phyloP scores from a whole-genome alignment of 768 basidiomycete genomes.

The Sarcodon aspratus region DNA sequence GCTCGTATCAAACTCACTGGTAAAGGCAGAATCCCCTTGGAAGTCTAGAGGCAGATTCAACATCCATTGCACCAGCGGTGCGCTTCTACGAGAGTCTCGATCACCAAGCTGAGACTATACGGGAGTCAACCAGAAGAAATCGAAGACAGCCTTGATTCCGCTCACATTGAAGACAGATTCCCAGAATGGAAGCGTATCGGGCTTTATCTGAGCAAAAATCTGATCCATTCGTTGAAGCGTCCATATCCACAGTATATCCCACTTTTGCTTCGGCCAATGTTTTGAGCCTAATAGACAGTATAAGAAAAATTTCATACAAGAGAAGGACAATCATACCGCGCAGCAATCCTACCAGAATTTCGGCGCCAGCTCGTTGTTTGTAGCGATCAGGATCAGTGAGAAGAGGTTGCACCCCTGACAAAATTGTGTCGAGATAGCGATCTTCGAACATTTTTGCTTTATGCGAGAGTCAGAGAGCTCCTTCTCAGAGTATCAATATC shows the following conservation, averaged over 20 bases:
- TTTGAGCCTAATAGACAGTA: constrained; percentile 47
- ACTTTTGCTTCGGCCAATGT: constrained; percentile 58
- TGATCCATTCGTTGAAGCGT: constrained; percentile 42
- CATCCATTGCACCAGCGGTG: constrained; percentile 69
- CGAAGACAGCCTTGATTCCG: constrained; percentile 2
- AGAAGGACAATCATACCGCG: constrained; percentile 40
- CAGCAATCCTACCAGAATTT: constrained; percentile 61
- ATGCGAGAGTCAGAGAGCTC: constrained; percentile 3
- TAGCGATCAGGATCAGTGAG: constrained; percentile 63
- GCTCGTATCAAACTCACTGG: constrained; percentile 36
- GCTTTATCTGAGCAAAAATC: constrained; percentile 69
- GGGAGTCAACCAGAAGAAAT: neutral
- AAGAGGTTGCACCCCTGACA: constrained; percentile 47
- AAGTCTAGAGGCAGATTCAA: constrained; percentile 71
- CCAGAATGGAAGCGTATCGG: constrained; percentile 76
- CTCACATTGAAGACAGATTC: constrained; percentile 50
- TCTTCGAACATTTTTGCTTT: constrained; percentile 60
- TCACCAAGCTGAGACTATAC: constrained; percentile 34
- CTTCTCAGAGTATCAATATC: constrained; percentile 4
- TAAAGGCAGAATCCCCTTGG: constrained; percentile 76
- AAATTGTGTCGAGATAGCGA: constrained; percentile 36
- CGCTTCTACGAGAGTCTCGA: constrained; percentile 71
- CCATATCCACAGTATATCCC: constrained; percentile 65
- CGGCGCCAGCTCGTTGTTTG: constrained; percentile 76
- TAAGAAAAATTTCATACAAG: constrained; percentile 4